phyloP scores from a whole-genome alignment of 352 stramenopile genomes.

The Phytophthora aleatoria region DNA sequence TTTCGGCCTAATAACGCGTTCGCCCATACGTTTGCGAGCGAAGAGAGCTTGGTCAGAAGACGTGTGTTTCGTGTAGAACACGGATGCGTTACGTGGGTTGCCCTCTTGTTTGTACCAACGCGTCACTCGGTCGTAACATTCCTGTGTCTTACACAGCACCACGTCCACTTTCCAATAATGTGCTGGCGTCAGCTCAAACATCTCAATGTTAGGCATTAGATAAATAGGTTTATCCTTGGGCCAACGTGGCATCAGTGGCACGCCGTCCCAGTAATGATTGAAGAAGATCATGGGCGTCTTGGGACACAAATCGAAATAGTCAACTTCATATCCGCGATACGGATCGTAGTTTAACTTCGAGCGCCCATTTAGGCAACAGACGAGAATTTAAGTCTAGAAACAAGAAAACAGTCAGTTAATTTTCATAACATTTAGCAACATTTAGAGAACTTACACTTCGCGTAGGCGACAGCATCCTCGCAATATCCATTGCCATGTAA shows the following conservation, averaged over 20 bases:
- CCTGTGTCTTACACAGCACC: slow-evolving; percentile 65
- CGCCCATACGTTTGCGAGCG: slow-evolving; percentile 21
- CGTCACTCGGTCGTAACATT: slow-evolving; percentile 45
- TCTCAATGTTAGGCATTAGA: slow-evolving; percentile 60
- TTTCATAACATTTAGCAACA: not conserved
- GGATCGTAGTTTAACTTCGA: slow-evolving; percentile 35
- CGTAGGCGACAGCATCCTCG: slow-evolving; percentile 53
- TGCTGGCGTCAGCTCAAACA: slow-evolving; percentile 49
- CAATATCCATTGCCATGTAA: slow-evolving; percentile 61
- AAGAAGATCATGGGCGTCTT: slow-evolving; percentile 57
- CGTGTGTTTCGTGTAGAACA: slow-evolving; percentile 65
- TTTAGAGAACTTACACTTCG: slow-evolving; percentile 38
- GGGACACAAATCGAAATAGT: slow-evolving; percentile 67
- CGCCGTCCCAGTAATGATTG: slow-evolving; percentile 60
- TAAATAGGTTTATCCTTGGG: slow-evolving; percentile 49
- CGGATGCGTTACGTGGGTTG: slow-evolving; percentile 31
- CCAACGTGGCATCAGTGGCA: slow-evolving; percentile 22
- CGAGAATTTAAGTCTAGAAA: slow-evolving; percentile 40
- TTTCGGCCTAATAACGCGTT: slow-evolving; percentile 27
- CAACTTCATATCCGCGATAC: slow-evolving; percentile 18
- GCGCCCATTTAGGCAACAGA: slow-evolving; percentile 37
- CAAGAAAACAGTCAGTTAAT: not conserved
- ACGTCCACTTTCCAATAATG: slow-evolving; percentile 59
- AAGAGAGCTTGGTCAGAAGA: slow-evolving; percentile 42
- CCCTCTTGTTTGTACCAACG: slow-evolving; percentile 56